These are phyloP conservation scores for Globisporangium emineosum DNA, from an alignment of 352 stramenopile species.

Conservation along the genomic window DNA sequence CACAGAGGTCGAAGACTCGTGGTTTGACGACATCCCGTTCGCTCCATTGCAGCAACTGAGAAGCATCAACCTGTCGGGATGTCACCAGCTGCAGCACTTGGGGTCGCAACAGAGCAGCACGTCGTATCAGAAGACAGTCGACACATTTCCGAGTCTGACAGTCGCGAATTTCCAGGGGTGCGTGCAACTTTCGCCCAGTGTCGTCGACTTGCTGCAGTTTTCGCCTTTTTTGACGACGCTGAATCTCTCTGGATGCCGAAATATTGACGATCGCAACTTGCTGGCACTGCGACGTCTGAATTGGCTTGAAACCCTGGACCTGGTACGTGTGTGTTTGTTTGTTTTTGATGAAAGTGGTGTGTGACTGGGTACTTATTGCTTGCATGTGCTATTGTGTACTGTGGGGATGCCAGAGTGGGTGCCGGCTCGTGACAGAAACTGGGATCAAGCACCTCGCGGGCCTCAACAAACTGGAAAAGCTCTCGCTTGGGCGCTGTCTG, in stretches of 20 bases:
- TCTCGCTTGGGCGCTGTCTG: constrained; percentile 52
- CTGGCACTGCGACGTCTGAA: constrained; percentile 34
- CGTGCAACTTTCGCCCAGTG: constrained; percentile 32
- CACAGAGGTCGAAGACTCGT: constrained; percentile 52
- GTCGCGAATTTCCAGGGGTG: constrained; percentile 56
- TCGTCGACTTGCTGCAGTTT: constrained; percentile 52
- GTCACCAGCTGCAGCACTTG: constrained; percentile 45
- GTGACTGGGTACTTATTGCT: neutral
- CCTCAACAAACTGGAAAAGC: constrained; percentile 45
- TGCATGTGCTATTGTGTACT: neutral
- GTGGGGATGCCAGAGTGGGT: constrained; percentile 36
- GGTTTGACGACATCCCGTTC: constrained; percentile 55
- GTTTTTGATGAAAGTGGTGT: neutral
- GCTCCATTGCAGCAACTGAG: constrained; percentile 45
- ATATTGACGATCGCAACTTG: constrained; percentile 56
- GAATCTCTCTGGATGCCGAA: constrained; percentile 55
- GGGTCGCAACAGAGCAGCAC: constrained; percentile 22
- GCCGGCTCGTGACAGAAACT: constrained; percentile 45
- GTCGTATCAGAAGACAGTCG: constrained; percentile 21
- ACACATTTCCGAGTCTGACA: constrained; percentile 52
- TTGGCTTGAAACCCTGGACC: constrained; percentile 41
- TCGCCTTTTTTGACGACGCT: constrained; percentile 54
- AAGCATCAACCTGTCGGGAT: constrained; percentile 57
- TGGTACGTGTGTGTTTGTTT: constrained; percentile 36
- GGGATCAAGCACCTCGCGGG: constrained; percentile 44